Evolutionary conservation across 2,329 filamentous ascomycete species (phyloP).

Genomic region (Colletotrichum salicis): DNA sequence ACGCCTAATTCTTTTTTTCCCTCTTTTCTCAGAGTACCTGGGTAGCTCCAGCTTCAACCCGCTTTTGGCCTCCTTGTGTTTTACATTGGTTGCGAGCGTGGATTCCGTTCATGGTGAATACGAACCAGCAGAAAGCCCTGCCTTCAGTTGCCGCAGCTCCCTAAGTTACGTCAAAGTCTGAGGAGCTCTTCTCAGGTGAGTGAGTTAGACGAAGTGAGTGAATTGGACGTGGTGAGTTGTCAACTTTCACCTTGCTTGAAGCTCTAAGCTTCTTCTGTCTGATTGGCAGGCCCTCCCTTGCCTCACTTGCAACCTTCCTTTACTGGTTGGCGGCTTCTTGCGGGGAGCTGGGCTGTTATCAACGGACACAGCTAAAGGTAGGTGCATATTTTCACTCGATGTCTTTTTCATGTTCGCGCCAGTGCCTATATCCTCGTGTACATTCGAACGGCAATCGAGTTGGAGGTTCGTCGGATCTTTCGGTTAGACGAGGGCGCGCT

Average conservation of each 20-base stretch:
- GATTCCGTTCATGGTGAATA: not conserved
- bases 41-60: not conserved
- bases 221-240: not conserved
- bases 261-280: not conserved
- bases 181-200: not conserved
- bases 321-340: not conserved
- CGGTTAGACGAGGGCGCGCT: not conserved
- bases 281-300: not conserved
- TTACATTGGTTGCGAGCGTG: not conserved
- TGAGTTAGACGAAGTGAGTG: no score
- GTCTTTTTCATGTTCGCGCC: not conserved
- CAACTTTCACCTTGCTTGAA: not conserved
- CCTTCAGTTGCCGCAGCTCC: not conserved
- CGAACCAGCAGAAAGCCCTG: not conserved
- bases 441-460: not conserved
- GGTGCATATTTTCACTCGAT: not conserved
- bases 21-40: not conserved
- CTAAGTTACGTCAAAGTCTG: not conserved
- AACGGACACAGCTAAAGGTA: not conserved
- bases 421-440: not conserved
- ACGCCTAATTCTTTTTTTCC: conserved; percentile 14
- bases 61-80: not conserved
- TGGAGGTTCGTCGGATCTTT: not conserved
- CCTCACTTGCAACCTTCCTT: not conserved
- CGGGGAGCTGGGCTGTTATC: not conserved